A percentile compares a stretch with the other conserved stretches of the same genome.
Evolutionary conservation across 176 grass and related monocot species (phyloP).

Genomic region (Poa pratensis): DNA sequence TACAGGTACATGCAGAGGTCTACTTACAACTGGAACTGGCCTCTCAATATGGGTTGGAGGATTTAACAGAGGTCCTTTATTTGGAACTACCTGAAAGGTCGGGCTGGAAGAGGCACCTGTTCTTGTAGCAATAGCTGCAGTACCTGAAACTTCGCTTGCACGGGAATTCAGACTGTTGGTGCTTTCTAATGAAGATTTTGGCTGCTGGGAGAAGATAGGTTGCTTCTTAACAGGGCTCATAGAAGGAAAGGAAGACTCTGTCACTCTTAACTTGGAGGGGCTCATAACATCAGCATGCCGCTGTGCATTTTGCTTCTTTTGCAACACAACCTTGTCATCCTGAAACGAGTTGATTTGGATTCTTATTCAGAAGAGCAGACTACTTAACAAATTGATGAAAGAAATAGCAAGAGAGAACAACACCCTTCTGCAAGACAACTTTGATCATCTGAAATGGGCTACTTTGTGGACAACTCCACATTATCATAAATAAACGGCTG

Average conservation of each 20-base stretch:
- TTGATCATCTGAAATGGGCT: constrained; percentile 26
- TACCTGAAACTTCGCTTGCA: constrained; percentile 39
- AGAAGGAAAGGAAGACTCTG: constrained; percentile 63
- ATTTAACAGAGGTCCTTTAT: constrained; percentile 50
- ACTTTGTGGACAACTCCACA: no score
- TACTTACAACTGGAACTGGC: constrained; percentile 42
- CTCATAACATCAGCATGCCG: constrained; percentile 60
- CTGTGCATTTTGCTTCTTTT: constrained; percentile 58
- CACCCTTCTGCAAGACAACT: constrained; percentile 19
- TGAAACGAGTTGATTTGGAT: constrained; percentile 56
- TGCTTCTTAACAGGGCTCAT: constrained; percentile 58
- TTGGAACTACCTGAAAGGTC: constrained; percentile 38
- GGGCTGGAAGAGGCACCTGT: constrained; percentile 10
- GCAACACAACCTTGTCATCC: constrained; percentile 62
- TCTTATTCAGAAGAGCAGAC: constrained; percentile 18
- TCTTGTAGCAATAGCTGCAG: constrained; percentile 38
- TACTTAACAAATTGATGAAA: constrained; percentile 32
- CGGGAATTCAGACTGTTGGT: constrained; percentile 32
- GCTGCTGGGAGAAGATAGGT: constrained; percentile 48
- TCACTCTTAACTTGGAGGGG: constrained; percentile 52
- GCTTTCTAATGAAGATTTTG: constrained; percentile 58
- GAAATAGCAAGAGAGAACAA: constrained; percentile 16
- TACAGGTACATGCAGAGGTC: constrained; percentile 32
- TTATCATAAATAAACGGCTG: constrained; percentile 31
- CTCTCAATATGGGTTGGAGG: constrained; percentile 40